phyloP scores from a whole-genome alignment of 2,329 filamentous ascomycete species.

The Arachnomyces sp. region DNA sequence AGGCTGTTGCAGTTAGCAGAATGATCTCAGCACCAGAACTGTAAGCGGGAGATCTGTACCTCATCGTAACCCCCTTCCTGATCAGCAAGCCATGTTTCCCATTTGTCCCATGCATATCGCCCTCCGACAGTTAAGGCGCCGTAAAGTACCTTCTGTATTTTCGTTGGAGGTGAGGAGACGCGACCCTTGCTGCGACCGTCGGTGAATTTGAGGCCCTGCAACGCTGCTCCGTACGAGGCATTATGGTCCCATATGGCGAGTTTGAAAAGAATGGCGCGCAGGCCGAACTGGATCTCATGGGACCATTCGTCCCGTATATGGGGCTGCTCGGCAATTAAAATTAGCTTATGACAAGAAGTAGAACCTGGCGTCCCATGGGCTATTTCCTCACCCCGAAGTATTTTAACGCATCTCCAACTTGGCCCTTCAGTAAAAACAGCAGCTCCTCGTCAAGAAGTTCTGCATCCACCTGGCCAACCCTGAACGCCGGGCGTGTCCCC shows the following conservation, averaged over 20 bases:
- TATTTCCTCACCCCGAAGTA: constrained; percentile 61
- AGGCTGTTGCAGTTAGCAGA: constrained; percentile 27
- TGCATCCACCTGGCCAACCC: constrained; percentile 92
- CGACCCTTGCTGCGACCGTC: constrained; percentile 64
- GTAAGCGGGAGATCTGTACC: constrained; percentile 16
- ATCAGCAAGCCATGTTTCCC: constrained; percentile 77
- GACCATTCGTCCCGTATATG: constrained; percentile 80
- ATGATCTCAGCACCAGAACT: background rate
- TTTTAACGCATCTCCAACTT: constrained; percentile 81
- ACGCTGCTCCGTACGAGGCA: constrained; percentile 83
- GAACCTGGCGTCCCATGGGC: background rate
- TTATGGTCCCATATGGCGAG: constrained; percentile 94
- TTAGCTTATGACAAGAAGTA: constrained; percentile 3
- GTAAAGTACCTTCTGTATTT: constrained; percentile 75
- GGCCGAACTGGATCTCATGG: constrained; percentile 69
- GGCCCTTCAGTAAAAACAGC: constrained; percentile 71
- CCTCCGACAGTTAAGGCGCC: constrained; percentile 81
- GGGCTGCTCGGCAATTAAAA: constrained; percentile 23
- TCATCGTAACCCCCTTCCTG: constrained; percentile 68
- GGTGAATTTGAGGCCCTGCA: constrained; percentile 86
- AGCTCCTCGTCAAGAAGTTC: constrained; percentile 93
- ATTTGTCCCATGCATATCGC: constrained; percentile 82
- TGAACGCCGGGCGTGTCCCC: constrained; percentile 76
- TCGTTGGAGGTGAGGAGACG: constrained; percentile 63
- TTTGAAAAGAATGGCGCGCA: constrained; percentile 82